Evolutionary conservation across 257 asterid species (phyloP).

Genomic region (Scutellaria baicalensis): DNA sequence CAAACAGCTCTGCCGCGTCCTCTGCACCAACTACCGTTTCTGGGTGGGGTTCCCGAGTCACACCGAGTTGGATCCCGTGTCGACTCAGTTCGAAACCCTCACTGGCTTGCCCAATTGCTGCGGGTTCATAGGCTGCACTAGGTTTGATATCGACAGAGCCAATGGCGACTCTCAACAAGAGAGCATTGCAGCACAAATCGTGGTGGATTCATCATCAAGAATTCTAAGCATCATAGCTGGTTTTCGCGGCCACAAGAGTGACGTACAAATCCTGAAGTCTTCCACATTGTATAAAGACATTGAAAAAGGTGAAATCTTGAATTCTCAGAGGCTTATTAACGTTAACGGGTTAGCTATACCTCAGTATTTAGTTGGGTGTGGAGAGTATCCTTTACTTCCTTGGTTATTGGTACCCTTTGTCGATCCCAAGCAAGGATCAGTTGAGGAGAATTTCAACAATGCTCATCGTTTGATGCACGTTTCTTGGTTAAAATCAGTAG

Average conservation of each 20-base stretch:
- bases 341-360: conserved; percentile 37
- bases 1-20: conserved; percentile 81
- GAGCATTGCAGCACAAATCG: conserved; percentile 61
- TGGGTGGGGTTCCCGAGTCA: conserved; percentile 75
- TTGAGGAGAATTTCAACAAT: conserved; percentile 52
- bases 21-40: conserved; percentile 79
- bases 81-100: conserved; percentile 48
- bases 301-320: conserved; percentile 34
- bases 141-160: conserved; percentile 28
- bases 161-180: background rate
- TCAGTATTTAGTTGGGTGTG: conserved; percentile 49
- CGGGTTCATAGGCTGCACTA: conserved; percentile 48
- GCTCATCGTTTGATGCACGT: conserved; percentile 21
- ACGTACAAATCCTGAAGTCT: conserved; percentile 33
- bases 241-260: conserved; percentile 42
- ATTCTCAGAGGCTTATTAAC: conserved; percentile 11
- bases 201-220: conserved; percentile 65
- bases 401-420: conserved; percentile 57
- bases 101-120: conserved; percentile 81
- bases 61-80: conserved; percentile 46
- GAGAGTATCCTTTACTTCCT: conserved; percentile 54
- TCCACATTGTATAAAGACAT: conserved; percentile 51
- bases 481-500: conserved; percentile 31
- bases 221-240: conserved; percentile 71
- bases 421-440: conserved; percentile 35